Evolutionary conservation across 2,329 filamentous ascomycete species (phyloP).

Genomic region (Microcyclosporella mali): DNA sequence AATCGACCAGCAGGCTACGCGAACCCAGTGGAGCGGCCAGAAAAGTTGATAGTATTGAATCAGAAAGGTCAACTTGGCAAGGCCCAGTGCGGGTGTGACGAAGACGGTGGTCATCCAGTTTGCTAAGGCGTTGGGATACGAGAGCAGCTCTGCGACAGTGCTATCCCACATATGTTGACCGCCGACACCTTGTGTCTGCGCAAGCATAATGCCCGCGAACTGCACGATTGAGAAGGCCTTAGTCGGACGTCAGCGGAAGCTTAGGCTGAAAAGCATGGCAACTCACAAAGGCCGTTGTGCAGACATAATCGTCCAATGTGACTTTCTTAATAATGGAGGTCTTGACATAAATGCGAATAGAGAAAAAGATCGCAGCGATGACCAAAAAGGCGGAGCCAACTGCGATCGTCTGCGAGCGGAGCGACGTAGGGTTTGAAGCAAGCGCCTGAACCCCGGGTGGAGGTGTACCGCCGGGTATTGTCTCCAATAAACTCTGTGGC

Average conservation of each 20-base stretch:
- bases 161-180: neutral
- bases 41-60: constrained; percentile 1
- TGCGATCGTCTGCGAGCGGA: neutral
- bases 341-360: constrained; percentile 1
- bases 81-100: neutral
- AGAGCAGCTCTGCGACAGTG: neutral
- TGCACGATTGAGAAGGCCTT: constrained; percentile 1
- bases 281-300: neutral
- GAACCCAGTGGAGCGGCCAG: constrained; percentile 1
- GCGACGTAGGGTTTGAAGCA: neutral
- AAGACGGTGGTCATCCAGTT: constrained; percentile 1
- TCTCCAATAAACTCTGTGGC: neutral
- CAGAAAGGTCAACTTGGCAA: neutral
- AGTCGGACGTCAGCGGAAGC: neutral
- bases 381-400: constrained; percentile 1
- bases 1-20: neutral
- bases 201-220: constrained; percentile 2
- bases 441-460: neutral
- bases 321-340: neutral
- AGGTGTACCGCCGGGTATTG: neutral
- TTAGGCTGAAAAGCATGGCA: neutral
- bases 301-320: constrained; percentile 1
- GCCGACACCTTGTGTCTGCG: neutral
- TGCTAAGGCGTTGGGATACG: neutral
- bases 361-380: neutral